Base-by-base conservation (phyloP, 2,329 filamentous ascomycete genomes). In the Colletotrichum higginsianum region DNA sequence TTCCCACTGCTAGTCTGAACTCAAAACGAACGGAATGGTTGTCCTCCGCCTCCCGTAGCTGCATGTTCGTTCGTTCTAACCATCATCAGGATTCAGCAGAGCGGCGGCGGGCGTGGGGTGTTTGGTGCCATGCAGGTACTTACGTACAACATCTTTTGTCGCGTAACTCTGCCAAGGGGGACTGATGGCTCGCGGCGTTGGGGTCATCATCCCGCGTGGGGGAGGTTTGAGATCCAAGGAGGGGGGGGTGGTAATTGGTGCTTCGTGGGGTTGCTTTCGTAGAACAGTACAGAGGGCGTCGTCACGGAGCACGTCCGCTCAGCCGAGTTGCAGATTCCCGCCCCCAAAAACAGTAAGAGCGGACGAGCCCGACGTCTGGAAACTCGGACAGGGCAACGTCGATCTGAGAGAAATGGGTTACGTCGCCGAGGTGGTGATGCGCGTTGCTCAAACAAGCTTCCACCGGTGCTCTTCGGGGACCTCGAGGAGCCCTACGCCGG, bases 191-290 rank as follows among this genome's bases (percentile, higher is more conserved):
- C 64, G 50, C 42, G 47, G 49, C 38, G 57, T 50, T 21, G 30
- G 21, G 67, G 44, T 44, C 44, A 62, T 61, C 64, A 62, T 62
- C 65, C 68, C 64, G 57, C 68, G 68, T 67, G 64, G 57, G 68
- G 57, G 50, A 23, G 15, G 18, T n/a, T 40, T 12, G 62, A 38
- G 56, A 35, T 9, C 30, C 30, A 30, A 30, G 2, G 26, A 30
- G 2, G 26, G 6, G 30, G 30, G 30, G 30, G 8, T 8, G 55
- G 42, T 42, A 12, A 23, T 30, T 18, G 18, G 30, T 46, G 21
- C 18, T 44, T 40, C 46, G 21, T 55, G 47, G 8, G 56, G 50
- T 30, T 47, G 9, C 13, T 50, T 3, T 23, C 47, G 12, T 23
- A 23, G 12, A 23, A 5, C 12, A 53, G 50, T 26, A 35, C 3